Evolutionary conservation across 768 basidiomycete species (phyloP), one percentile per base, ranked within the genome.

Genomic region (Lyophyllum decastes): DNA sequence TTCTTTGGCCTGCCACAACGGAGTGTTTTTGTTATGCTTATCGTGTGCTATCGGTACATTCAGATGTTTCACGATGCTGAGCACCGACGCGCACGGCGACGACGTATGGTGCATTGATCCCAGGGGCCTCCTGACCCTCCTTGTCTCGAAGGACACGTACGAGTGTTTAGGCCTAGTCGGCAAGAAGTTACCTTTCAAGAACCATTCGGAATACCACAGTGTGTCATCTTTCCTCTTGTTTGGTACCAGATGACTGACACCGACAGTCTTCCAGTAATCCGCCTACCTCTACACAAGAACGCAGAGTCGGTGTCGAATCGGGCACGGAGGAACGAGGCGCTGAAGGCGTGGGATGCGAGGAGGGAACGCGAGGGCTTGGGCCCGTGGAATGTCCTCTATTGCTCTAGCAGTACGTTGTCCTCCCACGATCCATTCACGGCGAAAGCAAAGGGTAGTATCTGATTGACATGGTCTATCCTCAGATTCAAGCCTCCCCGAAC

Each of bases 101-200:
- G 88, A 89, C 58, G 78, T 77, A 2, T 92, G 90, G 90, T 88
- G 86, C 64, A 74, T 90, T 54, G 88, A 90, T 63, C 74, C 78
- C 2, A 80, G 86, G 17, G 85, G 86, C 3, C 61, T 84, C 44
- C 69, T 91, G 57, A 85, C 85, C 0, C 67, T 90, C 19, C 82
- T 74, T 24, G 75, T 86, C 5, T 75, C 76, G 43, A 85, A 84
- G 67, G 72, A 74, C 17, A 82, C 83, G 0, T 90, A 90, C 66
- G 80, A 88, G 61, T 70, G 70, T 7, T 76, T 90, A 8, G 88
- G 89, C 1, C 63, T 90, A 16, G 75, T 82, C 0, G 89, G 90
- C 4, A 70, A 72, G 56, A 77, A 73, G 25, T 57, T 88, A 44
- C 80, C 84, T 0, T 87, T 84, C 69, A 82, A 82, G 62, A 73